Percentiles rank a stretch among this genome's conserved stretches.
Conservation (phyloP, 139 green algal species). For the Ettlia oleoabundans region DNA sequence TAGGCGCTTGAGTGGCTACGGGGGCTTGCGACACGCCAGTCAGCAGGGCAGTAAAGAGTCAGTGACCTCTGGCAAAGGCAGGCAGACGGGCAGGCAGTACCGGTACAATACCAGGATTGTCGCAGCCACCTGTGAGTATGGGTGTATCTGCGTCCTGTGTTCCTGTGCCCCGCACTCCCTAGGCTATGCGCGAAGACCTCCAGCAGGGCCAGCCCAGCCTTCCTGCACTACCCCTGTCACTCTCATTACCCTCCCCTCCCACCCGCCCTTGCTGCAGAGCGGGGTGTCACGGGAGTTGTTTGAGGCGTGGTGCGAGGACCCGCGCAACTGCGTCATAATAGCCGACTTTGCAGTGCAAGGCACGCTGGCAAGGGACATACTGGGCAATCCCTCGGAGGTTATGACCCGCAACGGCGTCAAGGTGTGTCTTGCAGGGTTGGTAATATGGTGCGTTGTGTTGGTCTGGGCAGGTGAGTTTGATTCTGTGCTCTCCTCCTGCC, state of each 20-base stretch:
- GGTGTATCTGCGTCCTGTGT: too few relatives aligned
- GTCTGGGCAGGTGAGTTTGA: too few relatives aligned
- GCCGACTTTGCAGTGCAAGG: slow-evolving; percentile 96
- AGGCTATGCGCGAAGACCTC: too few relatives aligned
- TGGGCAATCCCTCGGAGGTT: slow-evolving; percentile 82
- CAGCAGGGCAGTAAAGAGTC: not conserved
- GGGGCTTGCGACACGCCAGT: not conserved
- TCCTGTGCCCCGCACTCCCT: too few relatives aligned
- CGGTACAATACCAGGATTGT: too few relatives aligned
- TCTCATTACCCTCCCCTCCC: not conserved
- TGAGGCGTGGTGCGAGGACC: slow-evolving; percentile 93
- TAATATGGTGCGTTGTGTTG: too few relatives aligned
- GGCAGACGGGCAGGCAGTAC: not conserved
- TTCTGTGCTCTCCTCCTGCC: too few relatives aligned
- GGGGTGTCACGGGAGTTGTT: slow-evolving; percentile 90
- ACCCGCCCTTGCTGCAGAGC: slow-evolving; percentile 43
- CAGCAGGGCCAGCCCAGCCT: too few relatives aligned
- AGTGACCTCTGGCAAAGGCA: not conserved
- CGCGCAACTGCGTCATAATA: slow-evolving; percentile 93
- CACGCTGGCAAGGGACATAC: slow-evolving; percentile 94
- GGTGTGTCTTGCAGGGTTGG: slow-evolving; percentile 46
- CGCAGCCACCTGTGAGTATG: too few relatives aligned
- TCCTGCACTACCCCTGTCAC: not conserved
- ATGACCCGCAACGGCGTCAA: slow-evolving; percentile 73
- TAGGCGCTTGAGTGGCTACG: not conserved